These are phyloP conservation scores for Pinus tabuliformis DNA, from an alignment of 75 land plant species.

Conservation along the genomic window DNA sequence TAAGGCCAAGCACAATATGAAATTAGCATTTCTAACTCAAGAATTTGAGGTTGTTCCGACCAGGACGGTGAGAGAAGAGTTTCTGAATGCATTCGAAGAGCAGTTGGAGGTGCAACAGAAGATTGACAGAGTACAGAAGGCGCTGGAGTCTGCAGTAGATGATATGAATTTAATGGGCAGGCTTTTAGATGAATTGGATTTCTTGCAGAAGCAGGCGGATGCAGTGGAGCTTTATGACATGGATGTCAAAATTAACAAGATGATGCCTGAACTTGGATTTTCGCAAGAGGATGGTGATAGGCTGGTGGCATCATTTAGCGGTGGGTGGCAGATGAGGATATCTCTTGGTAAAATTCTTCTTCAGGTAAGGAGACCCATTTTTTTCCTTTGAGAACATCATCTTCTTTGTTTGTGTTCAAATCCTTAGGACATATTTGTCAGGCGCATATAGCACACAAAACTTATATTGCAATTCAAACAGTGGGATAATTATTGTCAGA, in stretches of 20 bases:
- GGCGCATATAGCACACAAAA: background rate
- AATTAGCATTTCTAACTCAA: constrained; percentile 82
- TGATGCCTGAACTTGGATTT: constrained; percentile 95
- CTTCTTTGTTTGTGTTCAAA: background rate
- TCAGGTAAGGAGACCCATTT: constrained; percentile 44
- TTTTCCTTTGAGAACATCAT: background rate
- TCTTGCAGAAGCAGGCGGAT: constrained; percentile 75
- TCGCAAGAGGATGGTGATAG: constrained; percentile 69
- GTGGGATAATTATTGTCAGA: background rate
- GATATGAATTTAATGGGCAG: constrained; percentile 89
- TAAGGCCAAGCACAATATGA: constrained; percentile 83
- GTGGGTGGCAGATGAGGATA: constrained; percentile 99
- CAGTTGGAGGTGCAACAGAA: constrained; percentile 64
- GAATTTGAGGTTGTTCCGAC: constrained; percentile 85
- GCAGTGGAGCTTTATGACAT: constrained; percentile 61
- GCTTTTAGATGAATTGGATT: constrained; percentile 85
- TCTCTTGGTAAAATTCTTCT: constrained; percentile 95
- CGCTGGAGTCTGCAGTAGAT: constrained; percentile 66
- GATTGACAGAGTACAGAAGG: constrained; percentile 91
- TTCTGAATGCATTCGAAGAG: constrained; percentile 78
- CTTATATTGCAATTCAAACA: background rate
- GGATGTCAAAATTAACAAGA: constrained; percentile 77
- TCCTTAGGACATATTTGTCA: background rate
- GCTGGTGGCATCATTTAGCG: constrained; percentile 84
- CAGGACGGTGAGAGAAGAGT: constrained; percentile 84